A percentile compares a stretch with the other conserved stretches of the same genome.
These are phyloP conservation scores for Tetracladium maxilliforme DNA, from an alignment of 2,329 filamentous ascomycete species.

Conservation along the genomic window DNA sequence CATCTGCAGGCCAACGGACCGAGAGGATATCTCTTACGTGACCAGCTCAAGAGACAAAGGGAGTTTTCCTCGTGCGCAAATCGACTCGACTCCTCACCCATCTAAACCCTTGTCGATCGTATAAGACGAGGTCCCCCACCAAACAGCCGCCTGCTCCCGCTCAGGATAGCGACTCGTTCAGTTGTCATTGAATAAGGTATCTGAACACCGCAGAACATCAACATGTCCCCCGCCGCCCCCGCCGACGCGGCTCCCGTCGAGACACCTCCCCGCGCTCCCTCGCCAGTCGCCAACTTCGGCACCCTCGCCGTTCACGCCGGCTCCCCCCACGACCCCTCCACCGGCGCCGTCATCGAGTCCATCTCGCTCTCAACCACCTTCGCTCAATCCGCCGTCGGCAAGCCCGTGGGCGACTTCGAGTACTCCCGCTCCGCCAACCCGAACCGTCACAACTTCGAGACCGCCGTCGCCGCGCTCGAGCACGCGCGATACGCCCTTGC, in stretches of 20 bases:
- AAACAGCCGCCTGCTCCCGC: no score
- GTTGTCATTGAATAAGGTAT: no score
- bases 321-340: constrained; percentile 75
- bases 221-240: constrained; percentile 14
- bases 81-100: no score
- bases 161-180: no score
- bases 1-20: no score
- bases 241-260: constrained; percentile 39
- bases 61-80: no score
- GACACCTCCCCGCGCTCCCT: constrained; percentile 59
- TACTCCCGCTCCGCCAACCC: constrained; percentile 91
- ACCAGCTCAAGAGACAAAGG: no score
- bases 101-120: no score
- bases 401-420: constrained; percentile 79
- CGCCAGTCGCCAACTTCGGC: constrained; percentile 70
- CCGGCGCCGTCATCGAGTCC: constrained; percentile 88
- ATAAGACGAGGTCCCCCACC: no score
- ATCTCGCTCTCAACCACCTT: constrained; percentile 96
- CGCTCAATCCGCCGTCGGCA: constrained; percentile 76
- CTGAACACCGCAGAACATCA: constrained; percentile 6
- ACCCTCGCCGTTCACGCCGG: constrained; percentile 93
- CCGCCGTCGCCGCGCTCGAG: constrained; percentile 80
- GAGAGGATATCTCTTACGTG: no score
- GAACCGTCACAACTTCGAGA: constrained; percentile 90
- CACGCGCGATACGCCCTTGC: constrained; percentile 85